Conservation (phyloP, 257 asterid genomes). For the Gentiana straminea region DNA sequence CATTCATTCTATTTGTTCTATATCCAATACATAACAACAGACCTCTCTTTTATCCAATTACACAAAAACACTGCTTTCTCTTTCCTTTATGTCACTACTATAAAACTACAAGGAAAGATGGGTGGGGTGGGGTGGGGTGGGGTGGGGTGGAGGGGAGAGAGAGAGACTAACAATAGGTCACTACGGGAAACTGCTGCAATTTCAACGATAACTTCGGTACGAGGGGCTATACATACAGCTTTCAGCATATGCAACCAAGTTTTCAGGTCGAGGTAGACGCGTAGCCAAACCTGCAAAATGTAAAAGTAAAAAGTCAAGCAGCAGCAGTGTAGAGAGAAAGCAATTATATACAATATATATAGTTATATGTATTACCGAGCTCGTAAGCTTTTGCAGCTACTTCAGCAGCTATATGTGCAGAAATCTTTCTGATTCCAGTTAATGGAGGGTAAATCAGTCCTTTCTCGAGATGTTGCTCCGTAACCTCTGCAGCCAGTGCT, state of each 20-base stretch:
- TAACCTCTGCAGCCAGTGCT: conserved; percentile 73
- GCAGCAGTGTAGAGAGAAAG: background rate
- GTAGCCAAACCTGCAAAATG: conserved; percentile 63
- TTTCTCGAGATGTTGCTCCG: conserved; percentile 59
- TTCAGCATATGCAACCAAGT: conserved; percentile 60
- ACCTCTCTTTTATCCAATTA: background rate
- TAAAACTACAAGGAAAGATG: too few relatives aligned
- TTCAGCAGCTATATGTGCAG: conserved; percentile 79
- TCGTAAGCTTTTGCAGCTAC: conserved; percentile 92
- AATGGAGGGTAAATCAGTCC: conserved; percentile 87
- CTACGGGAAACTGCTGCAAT: conserved; percentile 3
- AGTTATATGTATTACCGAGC: conserved; percentile 38
- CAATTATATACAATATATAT: background rate
- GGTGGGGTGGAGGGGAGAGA: background rate
- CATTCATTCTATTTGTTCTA: too few relatives aligned
- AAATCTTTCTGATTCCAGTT: conserved; percentile 67
- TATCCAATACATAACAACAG: too few relatives aligned
- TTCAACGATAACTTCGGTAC: conserved; percentile 68
- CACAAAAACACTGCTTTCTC: conserved; percentile 1
- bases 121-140: background rate
- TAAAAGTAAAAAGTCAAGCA: background rate
- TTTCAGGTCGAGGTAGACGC: conserved; percentile 65
- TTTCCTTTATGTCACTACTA: background rate
- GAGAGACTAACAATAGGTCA: conserved; percentile 1
- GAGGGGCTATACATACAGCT: conserved; percentile 94